Evolutionary conservation across 495 filamentous ascomycete genomes (phyloP), one percentile per base, ranked within the genome.

Genomic region (Penicillium herquei): DNA sequence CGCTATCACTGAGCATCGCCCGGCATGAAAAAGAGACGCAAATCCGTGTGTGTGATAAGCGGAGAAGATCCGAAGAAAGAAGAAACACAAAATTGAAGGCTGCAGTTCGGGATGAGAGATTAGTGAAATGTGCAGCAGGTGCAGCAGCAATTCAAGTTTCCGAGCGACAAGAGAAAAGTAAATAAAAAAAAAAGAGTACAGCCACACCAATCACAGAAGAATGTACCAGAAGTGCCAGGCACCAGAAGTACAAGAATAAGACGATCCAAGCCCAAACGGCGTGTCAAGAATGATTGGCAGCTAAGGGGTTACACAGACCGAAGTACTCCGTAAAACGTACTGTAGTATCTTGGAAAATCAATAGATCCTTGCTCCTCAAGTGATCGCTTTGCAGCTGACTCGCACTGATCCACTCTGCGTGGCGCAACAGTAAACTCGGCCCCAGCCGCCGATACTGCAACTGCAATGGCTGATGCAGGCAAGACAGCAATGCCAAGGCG

Each of bases 1-100:
- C 32, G 43, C 51, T 45, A 55, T 51, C 55, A 65, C 57, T 49
- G 42, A 59, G 54, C 62, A 65, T 67, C 46, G 58, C 56, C 64
- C 58, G 58, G 50, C 65, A 65, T 67, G 44, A 16, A 46, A 54
- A 37, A 35, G 18, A 2, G 42, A 34, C 14, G 34, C 41, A 7
- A 39, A 32, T 31, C 52, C 52, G 48, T 49, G 50, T 53, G 14
- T 37, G 34, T 37, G 8, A 13, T 37, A 37, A 37, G 34, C 34
- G 34, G 52, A 30, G 46, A 51, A 32, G 46, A 42, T 39, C 30
- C 12, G 46, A n/a, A n/a, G 51, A 45, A 53, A 44, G 32, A 26
- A 44, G 55, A 1, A n/a, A 45, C 39, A 17, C 21, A 26, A 26
- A 26, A 2, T 26, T 26, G 21, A 26, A 26, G 21, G 21, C 21